A percentile compares a stretch with the other conserved stretches of the same genome.
phyloP scores from a whole-genome alignment of 1,284 basidiomycete genomes.

The Cryptococcus sp. region DNA sequence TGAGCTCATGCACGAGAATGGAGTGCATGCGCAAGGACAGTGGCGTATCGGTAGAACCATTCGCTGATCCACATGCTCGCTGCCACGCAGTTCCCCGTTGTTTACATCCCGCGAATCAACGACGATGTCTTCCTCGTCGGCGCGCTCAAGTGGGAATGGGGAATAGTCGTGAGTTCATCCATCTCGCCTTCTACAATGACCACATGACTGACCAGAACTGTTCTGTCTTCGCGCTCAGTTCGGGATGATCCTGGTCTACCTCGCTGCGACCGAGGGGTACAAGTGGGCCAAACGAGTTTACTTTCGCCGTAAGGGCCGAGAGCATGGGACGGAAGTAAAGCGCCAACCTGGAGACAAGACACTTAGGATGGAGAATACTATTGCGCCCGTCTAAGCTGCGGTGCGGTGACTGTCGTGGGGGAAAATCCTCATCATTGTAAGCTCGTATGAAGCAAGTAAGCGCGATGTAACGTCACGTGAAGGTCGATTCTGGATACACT shows the following conservation, averaged over 20 bases:
- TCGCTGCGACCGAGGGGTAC: conserved; percentile 40
- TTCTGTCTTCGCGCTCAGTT: conserved; percentile 20
- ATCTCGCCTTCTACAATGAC: background rate
- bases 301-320: conserved; percentile 10
- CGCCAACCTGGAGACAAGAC: conserved; percentile 38
- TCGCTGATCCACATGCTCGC: too few relatives aligned
- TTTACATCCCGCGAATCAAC: conserved; percentile 53
- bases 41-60: too few relatives aligned
- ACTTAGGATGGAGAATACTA: conserved; percentile 42
- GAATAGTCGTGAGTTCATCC: conserved; percentile 41
- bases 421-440: too few relatives aligned
- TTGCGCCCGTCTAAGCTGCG: conserved; percentile 14
- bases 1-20: too few relatives aligned
- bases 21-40: too few relatives aligned
- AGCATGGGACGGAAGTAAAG: too few relatives aligned
- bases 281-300: conserved; percentile 44
- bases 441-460: too few relatives aligned
- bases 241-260: conserved; percentile 50
- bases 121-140: conserved; percentile 50
- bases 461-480: too few relatives aligned
- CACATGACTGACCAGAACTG: background rate
- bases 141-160: conserved; percentile 52
- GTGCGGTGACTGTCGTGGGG: too few relatives aligned
- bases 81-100: conserved; percentile 42
- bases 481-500: too few relatives aligned